A percentile compares a stretch with the other conserved stretches of the same genome.
Evolutionary conservation across 108 stramenopile genomes (phyloP).

Genomic region (Tribonema minus): DNA sequence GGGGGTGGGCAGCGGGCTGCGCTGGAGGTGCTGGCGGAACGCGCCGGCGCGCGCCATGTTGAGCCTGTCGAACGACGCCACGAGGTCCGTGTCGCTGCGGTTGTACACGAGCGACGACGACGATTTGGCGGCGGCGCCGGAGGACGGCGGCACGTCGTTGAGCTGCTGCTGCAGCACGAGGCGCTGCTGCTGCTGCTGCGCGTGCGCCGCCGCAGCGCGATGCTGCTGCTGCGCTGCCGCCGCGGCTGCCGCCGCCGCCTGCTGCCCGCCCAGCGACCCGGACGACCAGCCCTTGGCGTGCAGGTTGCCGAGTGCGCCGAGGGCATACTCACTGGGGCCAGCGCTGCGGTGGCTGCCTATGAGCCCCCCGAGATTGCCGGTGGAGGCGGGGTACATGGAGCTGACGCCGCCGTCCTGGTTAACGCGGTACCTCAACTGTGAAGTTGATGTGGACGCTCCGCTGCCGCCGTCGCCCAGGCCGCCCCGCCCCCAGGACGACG

Average conservation of each 20-base stretch:
- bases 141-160: not conserved
- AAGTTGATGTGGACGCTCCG: no score
- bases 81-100: conserved; percentile 37
- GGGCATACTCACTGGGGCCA: not conserved
- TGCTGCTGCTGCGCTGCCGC: conserved; percentile 7
- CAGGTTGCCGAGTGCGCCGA: not conserved
- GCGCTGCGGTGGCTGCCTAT: not conserved
- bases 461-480: not conserved
- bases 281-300: conserved; percentile 4
- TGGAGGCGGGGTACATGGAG: not conserved
- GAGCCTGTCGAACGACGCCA: conserved; percentile 22
- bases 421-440: not conserved
- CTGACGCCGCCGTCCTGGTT: not conserved
- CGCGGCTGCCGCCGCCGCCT: not conserved
- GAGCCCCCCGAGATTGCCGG: not conserved
- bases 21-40: no score
- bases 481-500: not conserved
- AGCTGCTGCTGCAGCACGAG: not conserved
- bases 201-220: not conserved
- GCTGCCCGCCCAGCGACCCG: not conserved
- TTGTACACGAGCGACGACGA: conserved; percentile 37
- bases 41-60: conserved; percentile 7
- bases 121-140: conserved; percentile 11
- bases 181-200: not conserved
- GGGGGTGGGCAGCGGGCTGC: no score